phyloP scores from a whole-genome alignment of 225 moss, liverwort and hornwort genomes.

The Lunularia cruciata region DNA sequence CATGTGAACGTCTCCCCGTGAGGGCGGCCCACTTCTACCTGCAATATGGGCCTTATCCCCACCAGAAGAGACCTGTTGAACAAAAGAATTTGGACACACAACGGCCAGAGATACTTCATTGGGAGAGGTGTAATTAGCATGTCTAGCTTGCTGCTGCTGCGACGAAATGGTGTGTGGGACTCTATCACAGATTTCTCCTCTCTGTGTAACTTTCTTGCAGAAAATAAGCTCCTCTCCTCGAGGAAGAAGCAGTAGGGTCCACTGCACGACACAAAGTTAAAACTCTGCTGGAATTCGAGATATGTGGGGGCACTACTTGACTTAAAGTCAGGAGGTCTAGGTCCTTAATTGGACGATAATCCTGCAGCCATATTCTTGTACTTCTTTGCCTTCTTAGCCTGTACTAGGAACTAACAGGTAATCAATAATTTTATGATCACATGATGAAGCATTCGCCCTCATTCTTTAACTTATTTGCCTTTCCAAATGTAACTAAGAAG shows the following conservation, averaged over 20 bases:
- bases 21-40: not conserved
- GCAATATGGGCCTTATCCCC: conserved; percentile 10
- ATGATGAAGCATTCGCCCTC: too few relatives aligned
- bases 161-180: not conserved
- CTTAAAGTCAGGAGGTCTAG: too few relatives aligned
- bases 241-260: not conserved
- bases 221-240: not conserved
- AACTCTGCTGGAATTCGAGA: too few relatives aligned
- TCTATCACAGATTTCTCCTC: not conserved
- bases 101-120: not conserved
- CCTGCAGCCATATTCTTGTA: too few relatives aligned
- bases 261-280: not conserved
- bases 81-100: not conserved
- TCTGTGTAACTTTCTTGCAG: not conserved
- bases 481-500: too few relatives aligned
- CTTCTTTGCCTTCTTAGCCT: too few relatives aligned
- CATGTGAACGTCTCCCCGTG: not conserved
- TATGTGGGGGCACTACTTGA: too few relatives aligned
- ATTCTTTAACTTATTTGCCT: too few relatives aligned
- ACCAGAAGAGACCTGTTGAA: not conserved
- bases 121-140: not conserved
- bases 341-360: too few relatives aligned
- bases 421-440: too few relatives aligned
- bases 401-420: too few relatives aligned
- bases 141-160: too few relatives aligned